Evolutionary conservation across 768 basidiomycete species (phyloP).

Genomic region (Nevesoporus exiguus): DNA sequence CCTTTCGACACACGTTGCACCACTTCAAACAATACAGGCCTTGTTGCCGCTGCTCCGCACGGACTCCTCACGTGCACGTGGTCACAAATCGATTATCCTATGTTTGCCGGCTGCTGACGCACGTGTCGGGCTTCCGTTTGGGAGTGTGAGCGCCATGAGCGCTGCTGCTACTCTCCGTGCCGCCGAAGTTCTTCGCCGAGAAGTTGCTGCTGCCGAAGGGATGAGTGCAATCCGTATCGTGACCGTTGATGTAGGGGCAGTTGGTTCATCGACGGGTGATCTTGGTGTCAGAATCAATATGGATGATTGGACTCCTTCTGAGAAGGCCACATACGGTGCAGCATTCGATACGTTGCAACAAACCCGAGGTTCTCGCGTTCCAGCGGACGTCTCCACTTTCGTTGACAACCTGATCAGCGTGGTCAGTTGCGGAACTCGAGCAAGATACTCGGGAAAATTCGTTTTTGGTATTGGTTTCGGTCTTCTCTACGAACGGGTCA

Average conservation of each 20-base stretch:
- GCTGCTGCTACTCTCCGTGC: constrained; percentile 70
- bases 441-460: constrained; percentile 35
- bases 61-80: constrained; percentile 52
- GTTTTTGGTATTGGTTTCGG: constrained; percentile 47
- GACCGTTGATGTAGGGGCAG: constrained; percentile 68
- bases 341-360: constrained; percentile 55
- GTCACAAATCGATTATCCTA: constrained; percentile 51
- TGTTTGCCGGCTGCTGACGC: constrained; percentile 73
- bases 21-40: constrained; percentile 72
- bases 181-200: constrained; percentile 69
- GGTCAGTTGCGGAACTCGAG: constrained; percentile 52
- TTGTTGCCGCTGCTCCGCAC: constrained; percentile 74
- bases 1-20: constrained; percentile 70
- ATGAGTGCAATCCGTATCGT: constrained; percentile 55
- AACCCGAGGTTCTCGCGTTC: constrained; percentile 45
- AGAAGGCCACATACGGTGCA: constrained; percentile 67
- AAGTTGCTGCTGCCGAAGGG: constrained; percentile 65
- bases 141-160: constrained; percentile 66
- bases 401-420: constrained; percentile 56
- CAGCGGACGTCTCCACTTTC: constrained; percentile 55
- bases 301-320: constrained; percentile 71
- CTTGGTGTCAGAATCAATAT: constrained; percentile 46
- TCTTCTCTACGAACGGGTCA: constrained; percentile 35
- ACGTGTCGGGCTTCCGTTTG: constrained; percentile 71
- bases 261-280: constrained; percentile 29